phyloP scores from a whole-genome alignment of 2,329 filamentous ascomycete genomes.

The Madurella mycetomatis region DNA sequence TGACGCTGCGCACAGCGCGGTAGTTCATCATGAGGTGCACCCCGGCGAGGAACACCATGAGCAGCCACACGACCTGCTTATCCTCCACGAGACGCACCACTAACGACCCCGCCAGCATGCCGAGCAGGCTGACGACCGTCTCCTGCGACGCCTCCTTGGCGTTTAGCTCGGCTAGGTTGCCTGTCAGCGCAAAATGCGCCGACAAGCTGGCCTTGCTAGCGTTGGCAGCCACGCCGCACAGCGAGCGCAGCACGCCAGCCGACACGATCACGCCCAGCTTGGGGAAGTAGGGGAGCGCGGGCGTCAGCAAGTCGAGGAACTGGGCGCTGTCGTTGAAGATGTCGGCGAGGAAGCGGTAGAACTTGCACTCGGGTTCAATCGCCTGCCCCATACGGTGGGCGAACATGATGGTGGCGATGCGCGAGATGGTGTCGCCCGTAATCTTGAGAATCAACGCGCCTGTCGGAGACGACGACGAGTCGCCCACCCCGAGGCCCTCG shows the following conservation, averaged over 20 bases:
- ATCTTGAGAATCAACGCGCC: constrained; percentile 78
- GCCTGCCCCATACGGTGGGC: constrained; percentile 76
- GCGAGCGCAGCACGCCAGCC: constrained; percentile 49
- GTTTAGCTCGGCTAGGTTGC: constrained; percentile 89
- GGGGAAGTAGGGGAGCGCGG: constrained; percentile 56
- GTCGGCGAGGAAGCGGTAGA: constrained; percentile 80
- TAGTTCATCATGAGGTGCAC: constrained; percentile 84
- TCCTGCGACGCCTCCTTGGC: constrained; percentile 95
- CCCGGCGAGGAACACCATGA: constrained; percentile 66
- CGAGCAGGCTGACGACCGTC: constrained; percentile 82
- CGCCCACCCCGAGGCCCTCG: constrained; percentile 74
- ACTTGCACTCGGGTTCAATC: constrained; percentile 87
- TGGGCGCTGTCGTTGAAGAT: constrained; percentile 84
- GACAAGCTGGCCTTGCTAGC: constrained; percentile 87
- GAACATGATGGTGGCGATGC: constrained; percentile 80
- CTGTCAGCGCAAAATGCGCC: constrained; percentile 82
- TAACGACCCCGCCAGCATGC: constrained; percentile 78
- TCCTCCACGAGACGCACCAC: constrained; percentile 73
- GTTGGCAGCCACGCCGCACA: constrained; percentile 87
- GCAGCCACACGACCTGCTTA: constrained; percentile 65
- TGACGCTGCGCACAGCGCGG: constrained; percentile 75
- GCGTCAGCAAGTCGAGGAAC: constrained; percentile 78
- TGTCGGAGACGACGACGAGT: constrained; percentile 73
- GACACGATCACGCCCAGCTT: constrained; percentile 48
- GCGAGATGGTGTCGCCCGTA: constrained; percentile 74